Conservation (phyloP, 106 monocot species). For the Triglochin maritima region DNA sequence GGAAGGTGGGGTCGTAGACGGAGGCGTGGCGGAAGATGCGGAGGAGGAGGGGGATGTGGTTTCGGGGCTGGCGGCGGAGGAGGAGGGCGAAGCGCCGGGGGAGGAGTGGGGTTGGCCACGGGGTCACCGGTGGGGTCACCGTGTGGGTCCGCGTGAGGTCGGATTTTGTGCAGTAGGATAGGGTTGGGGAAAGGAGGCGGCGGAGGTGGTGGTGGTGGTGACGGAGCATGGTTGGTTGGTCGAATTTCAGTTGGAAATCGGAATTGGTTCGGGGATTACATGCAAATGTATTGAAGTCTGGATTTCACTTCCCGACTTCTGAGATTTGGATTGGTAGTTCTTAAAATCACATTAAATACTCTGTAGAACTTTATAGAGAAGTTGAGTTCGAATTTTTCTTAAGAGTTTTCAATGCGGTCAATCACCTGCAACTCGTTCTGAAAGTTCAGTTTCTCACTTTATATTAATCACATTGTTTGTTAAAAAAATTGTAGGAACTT, state of each 20-base stretch:
- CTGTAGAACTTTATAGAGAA: background rate
- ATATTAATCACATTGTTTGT: too few species aligned
- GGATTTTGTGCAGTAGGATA: constrained; percentile 25
- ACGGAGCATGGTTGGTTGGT: background rate
- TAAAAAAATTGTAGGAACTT: too few species aligned
- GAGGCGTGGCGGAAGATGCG: constrained; percentile 50
- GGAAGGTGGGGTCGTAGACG: constrained; percentile 32
- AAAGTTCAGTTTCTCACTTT: too few species aligned
- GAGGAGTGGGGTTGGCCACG: constrained; percentile 50
- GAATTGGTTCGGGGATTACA: too few species aligned
- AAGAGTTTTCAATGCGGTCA: too few species aligned
- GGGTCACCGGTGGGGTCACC: constrained; percentile 61
- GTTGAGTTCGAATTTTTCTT: too few species aligned
- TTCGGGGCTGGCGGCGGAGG: constrained; percentile 29
- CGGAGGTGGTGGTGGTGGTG: constrained; percentile 11
- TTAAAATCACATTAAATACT: too few species aligned
- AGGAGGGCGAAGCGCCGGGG: constrained; percentile 42
- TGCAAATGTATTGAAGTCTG: too few species aligned
- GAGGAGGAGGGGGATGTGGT: constrained; percentile 25
- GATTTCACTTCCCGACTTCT: too few species aligned
- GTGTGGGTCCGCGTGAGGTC: constrained; percentile 35
- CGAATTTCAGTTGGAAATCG: too few species aligned
- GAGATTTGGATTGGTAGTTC: too few species aligned
- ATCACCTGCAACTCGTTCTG: too few species aligned
- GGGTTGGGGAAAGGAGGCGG: constrained; percentile 27